Evolutionary conservation across 371 early-diverging fungal genomes (phyloP).

Genomic region (Mortierella sp.): DNA sequence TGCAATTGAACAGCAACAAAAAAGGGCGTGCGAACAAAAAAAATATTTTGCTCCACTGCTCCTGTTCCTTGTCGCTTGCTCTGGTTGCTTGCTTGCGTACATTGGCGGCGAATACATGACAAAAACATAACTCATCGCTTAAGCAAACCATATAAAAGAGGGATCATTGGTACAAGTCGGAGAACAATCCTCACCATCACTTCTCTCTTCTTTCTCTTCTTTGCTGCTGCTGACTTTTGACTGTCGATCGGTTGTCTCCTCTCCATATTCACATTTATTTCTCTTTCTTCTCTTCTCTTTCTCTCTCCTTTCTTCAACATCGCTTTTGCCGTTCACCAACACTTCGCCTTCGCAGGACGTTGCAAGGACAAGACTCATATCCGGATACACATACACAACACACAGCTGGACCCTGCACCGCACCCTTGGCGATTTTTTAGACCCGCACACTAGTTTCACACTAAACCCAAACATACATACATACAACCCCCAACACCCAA

Average conservation of each 20-base stretch:
- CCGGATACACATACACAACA: not conserved
- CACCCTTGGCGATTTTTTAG: not conserved
- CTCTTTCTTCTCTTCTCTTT: not conserved
- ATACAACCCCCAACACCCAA: not conserved
- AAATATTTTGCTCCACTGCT: not conserved
- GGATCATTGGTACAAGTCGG: not conserved
- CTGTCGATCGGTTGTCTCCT: too few species aligned
- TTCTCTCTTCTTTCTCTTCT: not conserved
- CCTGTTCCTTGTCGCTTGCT: not conserved
- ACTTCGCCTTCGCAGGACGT: not conserved
- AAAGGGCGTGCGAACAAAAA: constrained; percentile 17
- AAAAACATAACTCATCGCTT: not conserved
- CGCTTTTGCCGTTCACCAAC: not conserved
- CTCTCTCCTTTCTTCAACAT: not conserved
- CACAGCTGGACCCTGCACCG: constrained; percentile 5
- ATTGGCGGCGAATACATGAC: not conserved
- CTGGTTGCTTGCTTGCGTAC: not conserved
- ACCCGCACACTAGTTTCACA: constrained; percentile 5
- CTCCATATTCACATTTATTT: not conserved
- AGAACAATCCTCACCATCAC: not conserved
- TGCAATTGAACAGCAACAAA: not conserved
- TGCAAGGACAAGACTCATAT: not conserved
- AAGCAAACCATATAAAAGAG: not conserved
- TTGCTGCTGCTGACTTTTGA: too few species aligned
- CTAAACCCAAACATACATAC: constrained; percentile 8